Base-by-base conservation (phyloP, 2,329 filamentous ascomycete species). In the Ophiostoma pallidulum region DNA sequence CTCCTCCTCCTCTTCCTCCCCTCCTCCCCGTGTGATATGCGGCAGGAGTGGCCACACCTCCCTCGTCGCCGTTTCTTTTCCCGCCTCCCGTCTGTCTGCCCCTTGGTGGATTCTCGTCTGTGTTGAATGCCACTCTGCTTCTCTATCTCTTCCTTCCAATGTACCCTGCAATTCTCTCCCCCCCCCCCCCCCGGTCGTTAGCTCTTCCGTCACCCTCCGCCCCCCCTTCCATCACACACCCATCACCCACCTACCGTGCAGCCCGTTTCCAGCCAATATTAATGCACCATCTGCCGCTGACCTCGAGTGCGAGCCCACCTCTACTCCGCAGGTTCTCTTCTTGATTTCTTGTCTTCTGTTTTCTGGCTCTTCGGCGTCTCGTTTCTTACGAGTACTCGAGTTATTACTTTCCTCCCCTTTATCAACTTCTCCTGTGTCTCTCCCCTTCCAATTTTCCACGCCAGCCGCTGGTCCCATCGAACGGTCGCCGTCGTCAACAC, bases 231-330 rank as follows among this genome's bases (percentile, higher is more conserved):
- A 14, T 41, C 29, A 5, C 35, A 24, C 16, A 20, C 18, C 16
- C 4, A 20, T 43, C 41, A 35, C 26, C 31, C 44, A 19, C 31
- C 14, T 12, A 13, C 32, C 33, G 16, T 43, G 26, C 29, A 20
- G 29, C 32, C 32, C 40, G 35, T 24, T 35, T 39, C 60, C 68
- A 68, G 66, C 73, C 74, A 77, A 77, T 77, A 75, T 75, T 65
- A 67, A 66, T 63, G 62, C 62, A 58, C 64, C 60, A 61, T 65
- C 72, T 66, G 58, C 69, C 69, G 70, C 71, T 68, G 63, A 55
- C 57, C 57, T 58, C 55, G 39, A 50, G 18, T 46, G 31, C 24
- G 26, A 56, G 52, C 48, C 50, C 49, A 33, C 31, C n/a, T 41
- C 41, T 41, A 31, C 19, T 35, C 22, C 7, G 12, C 18, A 32